A percentile compares a stretch with the other conserved stretches of the same genome.
These are phyloP conservation scores for Vitis cinerea DNA, from an alignment of 164 flowering plant species.

Conservation along the genomic window DNA sequence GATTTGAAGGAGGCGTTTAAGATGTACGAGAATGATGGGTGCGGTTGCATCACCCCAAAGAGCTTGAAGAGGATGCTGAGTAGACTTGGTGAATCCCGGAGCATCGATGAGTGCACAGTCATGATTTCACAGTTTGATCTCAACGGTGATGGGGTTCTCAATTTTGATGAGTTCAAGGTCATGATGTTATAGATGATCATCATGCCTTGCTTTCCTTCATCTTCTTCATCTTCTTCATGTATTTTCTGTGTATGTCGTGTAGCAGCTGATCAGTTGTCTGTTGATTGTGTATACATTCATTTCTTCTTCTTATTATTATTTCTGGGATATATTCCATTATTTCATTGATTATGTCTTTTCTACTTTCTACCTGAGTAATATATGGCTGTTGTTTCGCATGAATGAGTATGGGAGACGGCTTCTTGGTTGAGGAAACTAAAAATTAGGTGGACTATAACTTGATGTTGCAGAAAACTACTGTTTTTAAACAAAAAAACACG, in stretches of 20 bases:
- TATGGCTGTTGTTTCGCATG: no score
- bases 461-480: no score
- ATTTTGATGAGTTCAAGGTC: slow-evolving; percentile 49
- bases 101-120: slow-evolving; percentile 25
- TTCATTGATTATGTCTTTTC: no score
- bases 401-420: no score
- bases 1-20: slow-evolving; percentile 42
- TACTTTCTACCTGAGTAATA: no score
- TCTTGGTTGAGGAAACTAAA: no score
- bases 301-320: not conserved
- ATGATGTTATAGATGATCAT: slow-evolving; percentile 35
- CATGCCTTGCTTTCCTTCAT: not conserved
- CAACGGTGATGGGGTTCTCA: slow-evolving; percentile 54
- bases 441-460: no score
- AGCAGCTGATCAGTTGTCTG: no score
- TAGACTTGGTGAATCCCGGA: slow-evolving; percentile 29
- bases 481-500: no score
- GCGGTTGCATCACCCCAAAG: slow-evolving; percentile 38
- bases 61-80: slow-evolving; percentile 45
- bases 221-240: not conserved
- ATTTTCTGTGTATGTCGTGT: no score
- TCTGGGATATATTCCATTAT: no score
- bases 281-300: not conserved
- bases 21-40: slow-evolving; percentile 42
- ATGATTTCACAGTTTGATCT: slow-evolving; percentile 53